Percentiles rank a stretch among this genome's conserved stretches.
These are phyloP conservation scores for Wolfiporia cocos DNA, from an alignment of 1,284 basidiomycete species.

Conservation along the genomic window DNA sequence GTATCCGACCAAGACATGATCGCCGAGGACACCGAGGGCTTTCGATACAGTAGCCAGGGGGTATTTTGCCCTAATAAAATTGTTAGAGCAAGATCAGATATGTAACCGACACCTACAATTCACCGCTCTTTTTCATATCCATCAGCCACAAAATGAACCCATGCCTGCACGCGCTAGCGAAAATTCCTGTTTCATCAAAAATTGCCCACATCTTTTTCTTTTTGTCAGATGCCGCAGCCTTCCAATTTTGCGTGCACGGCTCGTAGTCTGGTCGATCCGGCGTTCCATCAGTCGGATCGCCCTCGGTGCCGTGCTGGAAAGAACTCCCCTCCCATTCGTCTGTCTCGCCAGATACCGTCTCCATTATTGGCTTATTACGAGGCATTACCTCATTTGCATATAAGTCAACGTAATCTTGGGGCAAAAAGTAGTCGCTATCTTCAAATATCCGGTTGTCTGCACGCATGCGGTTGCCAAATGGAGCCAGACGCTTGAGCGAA, in stretches of 20 bases:
- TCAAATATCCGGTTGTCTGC: constrained; percentile 14
- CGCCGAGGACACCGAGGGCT: constrained; percentile 16
- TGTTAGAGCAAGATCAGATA: background rate
- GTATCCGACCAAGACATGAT: constrained; percentile 12
- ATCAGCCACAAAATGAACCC: constrained; percentile 15
- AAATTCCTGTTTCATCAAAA: background rate
- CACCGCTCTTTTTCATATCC: constrained; percentile 17
- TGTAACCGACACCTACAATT: constrained; percentile 20
- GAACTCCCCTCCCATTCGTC: background rate
- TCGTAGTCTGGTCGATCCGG: background rate
- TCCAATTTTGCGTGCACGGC: constrained; percentile 27
- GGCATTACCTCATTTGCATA: constrained; percentile 27
- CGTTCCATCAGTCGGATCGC: constrained; percentile 15
- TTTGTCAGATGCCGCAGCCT: constrained; percentile 19
- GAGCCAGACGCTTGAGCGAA: constrained; percentile 25
- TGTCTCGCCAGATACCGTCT: background rate
- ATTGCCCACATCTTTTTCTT: background rate
- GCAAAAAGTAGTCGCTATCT: constrained; percentile 20
- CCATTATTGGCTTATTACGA: no score
- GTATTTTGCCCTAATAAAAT: constrained; percentile 29
- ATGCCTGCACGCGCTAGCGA: constrained; percentile 23
- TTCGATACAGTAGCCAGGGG: constrained; percentile 23
- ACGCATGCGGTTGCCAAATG: constrained; percentile 1
- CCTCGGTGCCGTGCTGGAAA: constrained; percentile 6
- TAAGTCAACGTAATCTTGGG: constrained; percentile 18